A percentile compares a stretch with the other conserved stretches of the same genome.
Conservation (phyloP, 1,284 basidiomycete genomes). For the Apiotrichum gamsii region DNA sequence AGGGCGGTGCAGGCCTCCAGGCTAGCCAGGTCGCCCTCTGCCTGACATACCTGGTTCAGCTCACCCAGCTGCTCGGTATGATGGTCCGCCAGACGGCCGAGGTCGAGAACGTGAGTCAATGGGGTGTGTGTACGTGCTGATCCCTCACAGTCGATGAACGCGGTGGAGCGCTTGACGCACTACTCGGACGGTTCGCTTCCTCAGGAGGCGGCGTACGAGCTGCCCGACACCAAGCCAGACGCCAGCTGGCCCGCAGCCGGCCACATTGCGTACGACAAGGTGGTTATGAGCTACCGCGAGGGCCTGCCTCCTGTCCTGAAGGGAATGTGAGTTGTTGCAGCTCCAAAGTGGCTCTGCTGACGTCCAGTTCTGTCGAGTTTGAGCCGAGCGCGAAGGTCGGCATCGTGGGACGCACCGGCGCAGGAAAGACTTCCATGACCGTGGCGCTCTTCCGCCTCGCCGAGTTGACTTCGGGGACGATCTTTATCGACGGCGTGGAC, state of each 20-base stretch:
- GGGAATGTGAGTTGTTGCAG: slow-evolving; percentile 39
- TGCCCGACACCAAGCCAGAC: slow-evolving; percentile 54
- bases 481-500: slow-evolving; percentile 49
- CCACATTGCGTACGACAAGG: slow-evolving; percentile 39
- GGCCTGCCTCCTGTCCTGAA: slow-evolving; percentile 51
- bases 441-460: slow-evolving; percentile 51
- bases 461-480: slow-evolving; percentile 47
- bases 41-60: slow-evolving; percentile 57
- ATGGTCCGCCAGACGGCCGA: slow-evolving; percentile 55
- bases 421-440: slow-evolving; percentile 57
- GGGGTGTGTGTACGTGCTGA: no score
- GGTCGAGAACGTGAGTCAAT: slow-evolving; percentile 55
- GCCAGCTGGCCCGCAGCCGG: slow-evolving; percentile 43
- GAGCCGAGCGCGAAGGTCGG: slow-evolving; percentile 51
- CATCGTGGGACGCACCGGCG: slow-evolving; percentile 50
- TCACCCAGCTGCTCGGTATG: slow-evolving; percentile 53
- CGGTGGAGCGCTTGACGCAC: slow-evolving; percentile 63
- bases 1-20: slow-evolving; percentile 53
- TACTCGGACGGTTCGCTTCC: slow-evolving; percentile 55
- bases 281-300: slow-evolving; percentile 48
- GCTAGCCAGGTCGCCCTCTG: slow-evolving; percentile 66
- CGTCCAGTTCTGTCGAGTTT: slow-evolving; percentile 16
- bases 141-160: slow-evolving; percentile 53
- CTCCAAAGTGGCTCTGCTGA: not conserved
- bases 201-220: slow-evolving; percentile 62